Evolutionary conservation across 768 basidiomycete species (phyloP).

Genomic region (Tylopilus vinaceipallidus): DNA sequence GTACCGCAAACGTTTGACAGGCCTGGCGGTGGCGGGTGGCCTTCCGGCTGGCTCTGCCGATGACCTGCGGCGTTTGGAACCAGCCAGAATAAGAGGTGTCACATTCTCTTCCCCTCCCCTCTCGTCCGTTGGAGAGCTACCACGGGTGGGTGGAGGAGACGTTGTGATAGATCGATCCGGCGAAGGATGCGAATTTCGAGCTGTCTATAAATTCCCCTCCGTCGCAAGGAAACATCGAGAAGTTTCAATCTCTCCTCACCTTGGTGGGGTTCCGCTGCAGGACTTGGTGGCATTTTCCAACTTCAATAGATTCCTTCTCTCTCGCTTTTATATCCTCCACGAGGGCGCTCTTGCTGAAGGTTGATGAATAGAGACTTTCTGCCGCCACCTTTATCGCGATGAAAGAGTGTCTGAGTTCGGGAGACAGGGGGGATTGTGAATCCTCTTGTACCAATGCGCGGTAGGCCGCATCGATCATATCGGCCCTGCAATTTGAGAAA

Average conservation of each 20-base stretch:
- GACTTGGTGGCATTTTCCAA: not conserved
- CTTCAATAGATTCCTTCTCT: not conserved
- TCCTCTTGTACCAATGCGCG: constrained; percentile 28
- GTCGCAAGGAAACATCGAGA: not conserved
- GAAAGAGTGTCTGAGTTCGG: constrained; percentile 26
- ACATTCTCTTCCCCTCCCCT: constrained; percentile 17
- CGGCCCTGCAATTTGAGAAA: constrained; percentile 26
- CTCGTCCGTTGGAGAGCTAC: constrained; percentile 6
- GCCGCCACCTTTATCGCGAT: constrained; percentile 30
- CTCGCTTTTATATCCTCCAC: constrained; percentile 30
- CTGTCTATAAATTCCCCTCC: not conserved
- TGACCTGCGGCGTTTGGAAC: constrained; percentile 22
- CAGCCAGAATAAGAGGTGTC: constrained; percentile 11
- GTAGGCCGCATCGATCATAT: constrained; percentile 30
- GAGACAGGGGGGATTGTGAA: constrained; percentile 3
- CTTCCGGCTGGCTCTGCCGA: not conserved
- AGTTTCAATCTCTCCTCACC: constrained; percentile 1
- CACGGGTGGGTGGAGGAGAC: constrained; percentile 12
- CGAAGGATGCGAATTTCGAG: constrained; percentile 15
- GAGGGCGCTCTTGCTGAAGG: constrained; percentile 27
- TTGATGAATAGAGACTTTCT: constrained; percentile 31
- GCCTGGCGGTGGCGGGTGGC: not conserved
- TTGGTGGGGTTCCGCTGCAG: not conserved
- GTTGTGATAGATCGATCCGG: constrained; percentile 6
- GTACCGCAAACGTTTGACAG: constrained; percentile 26